phyloP scores from a whole-genome alignment of 2,329 filamentous ascomycete species.

The Zymoseptoria passerinii region DNA sequence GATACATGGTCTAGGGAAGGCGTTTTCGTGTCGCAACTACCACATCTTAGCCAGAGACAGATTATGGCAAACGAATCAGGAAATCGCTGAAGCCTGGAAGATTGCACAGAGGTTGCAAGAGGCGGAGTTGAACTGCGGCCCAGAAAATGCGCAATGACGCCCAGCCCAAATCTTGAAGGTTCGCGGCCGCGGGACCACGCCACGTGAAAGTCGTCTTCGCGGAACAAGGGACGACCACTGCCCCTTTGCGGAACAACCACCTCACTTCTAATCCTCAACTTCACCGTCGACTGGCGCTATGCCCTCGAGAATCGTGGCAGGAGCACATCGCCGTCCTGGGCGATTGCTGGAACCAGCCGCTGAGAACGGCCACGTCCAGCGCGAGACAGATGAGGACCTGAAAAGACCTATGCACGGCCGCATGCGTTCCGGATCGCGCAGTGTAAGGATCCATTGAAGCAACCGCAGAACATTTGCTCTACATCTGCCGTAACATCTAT shows the following conservation, averaged over 20 bases:
- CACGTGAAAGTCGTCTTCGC: not conserved
- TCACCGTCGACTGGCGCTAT: not conserved
- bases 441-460: not conserved
- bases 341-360: not conserved
- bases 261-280: not conserved
- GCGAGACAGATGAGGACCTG: not conserved
- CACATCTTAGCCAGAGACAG: conserved; percentile 8
- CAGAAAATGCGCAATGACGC: not conserved
- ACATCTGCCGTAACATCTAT: not conserved
- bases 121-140: not conserved
- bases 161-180: not conserved
- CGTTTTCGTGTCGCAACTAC: conserved; percentile 5
- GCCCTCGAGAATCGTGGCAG: not conserved
- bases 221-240: not conserved
- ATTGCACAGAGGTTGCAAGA: not conserved
- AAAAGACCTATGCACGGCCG: not conserved
- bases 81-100: not conserved
- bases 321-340: not conserved
- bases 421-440: not conserved
- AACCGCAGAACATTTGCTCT: not conserved
- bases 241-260: not conserved
- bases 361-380: not conserved
- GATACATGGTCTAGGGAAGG: conserved; percentile 8
- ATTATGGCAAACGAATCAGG: not conserved
- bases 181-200: not conserved